Conservation (phyloP, 148 eudicot genomes). For the Nepenthes mirabilis region DNA sequence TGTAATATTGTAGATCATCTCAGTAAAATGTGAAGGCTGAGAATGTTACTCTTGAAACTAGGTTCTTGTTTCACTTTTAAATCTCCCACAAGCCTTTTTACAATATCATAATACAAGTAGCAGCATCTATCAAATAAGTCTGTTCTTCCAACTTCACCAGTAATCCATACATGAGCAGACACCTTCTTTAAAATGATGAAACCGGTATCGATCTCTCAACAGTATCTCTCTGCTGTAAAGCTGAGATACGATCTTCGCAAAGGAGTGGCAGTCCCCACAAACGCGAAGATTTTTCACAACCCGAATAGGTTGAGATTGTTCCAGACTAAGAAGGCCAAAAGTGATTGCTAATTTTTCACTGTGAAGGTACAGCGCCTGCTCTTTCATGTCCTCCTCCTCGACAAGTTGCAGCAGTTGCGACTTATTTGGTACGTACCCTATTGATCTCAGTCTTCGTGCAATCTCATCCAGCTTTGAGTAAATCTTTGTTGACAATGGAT, state of each 20-base stretch:
- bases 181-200: slow-evolving; percentile 38
- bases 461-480: slow-evolving; percentile 33
- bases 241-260: slow-evolving; percentile 28
- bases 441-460: slow-evolving; percentile 16
- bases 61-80: no score
- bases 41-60: no score
- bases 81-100: no score
- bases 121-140: no score
- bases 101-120: no score
- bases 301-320: slow-evolving; percentile 28
- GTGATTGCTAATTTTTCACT: slow-evolving; percentile 41
- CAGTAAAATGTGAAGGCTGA: no score
- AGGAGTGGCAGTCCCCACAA: slow-evolving; percentile 37
- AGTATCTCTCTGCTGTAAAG: slow-evolving; percentile 27
- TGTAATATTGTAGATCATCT: no score
- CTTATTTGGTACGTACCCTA: slow-evolving; percentile 20
- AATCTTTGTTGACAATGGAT: slow-evolving; percentile 18
- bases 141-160: slow-evolving; percentile 15
- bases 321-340: slow-evolving; percentile 23
- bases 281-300: slow-evolving; percentile 42
- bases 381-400: slow-evolving; percentile 33
- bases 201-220: slow-evolving; percentile 35
- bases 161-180: slow-evolving; percentile 39
- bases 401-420: slow-evolving; percentile 25
- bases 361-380: slow-evolving; percentile 30